Conservation (phyloP, 2,329 filamentous ascomycete species). For the Botrytis squamosa region DNA sequence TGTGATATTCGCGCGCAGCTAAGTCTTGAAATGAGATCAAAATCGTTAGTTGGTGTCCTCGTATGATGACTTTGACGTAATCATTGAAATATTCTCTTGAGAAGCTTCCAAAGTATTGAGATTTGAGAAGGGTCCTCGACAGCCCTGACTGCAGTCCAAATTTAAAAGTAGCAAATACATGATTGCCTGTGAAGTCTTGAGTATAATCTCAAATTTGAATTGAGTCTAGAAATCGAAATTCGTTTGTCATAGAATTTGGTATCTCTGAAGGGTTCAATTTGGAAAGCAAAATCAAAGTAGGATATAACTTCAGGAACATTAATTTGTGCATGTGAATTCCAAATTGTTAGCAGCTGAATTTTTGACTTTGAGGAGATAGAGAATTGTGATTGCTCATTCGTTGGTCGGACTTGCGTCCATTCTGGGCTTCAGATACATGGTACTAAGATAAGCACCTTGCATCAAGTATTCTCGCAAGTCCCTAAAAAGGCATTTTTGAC, state of each 20-base stretch:
- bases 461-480: neutral
- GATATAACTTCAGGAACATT: neutral
- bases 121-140: neutral
- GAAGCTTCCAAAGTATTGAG: neutral
- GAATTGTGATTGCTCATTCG: neutral
- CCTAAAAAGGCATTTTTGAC: neutral
- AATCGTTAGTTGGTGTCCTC: neutral
- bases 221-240: neutral
- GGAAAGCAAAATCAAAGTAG: no score
- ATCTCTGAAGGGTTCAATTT: neutral
- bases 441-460: neutral
- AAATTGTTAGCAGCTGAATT: neutral
- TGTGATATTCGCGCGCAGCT: neutral
- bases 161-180: neutral
- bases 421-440: neutral
- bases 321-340: neutral
- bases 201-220: neutral
- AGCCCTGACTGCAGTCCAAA: neutral
- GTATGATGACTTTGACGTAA: neutral
- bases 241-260: neutral
- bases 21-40: neutral
- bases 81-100: neutral
- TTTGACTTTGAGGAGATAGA: neutral
- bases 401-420: neutral
- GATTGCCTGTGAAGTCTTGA: neutral